A percentile compares a stretch with the other conserved stretches of the same genome.
Conservation (phyloP, 1,139 yeast genomes). For the Debaryomyces coudertii region DNA sequence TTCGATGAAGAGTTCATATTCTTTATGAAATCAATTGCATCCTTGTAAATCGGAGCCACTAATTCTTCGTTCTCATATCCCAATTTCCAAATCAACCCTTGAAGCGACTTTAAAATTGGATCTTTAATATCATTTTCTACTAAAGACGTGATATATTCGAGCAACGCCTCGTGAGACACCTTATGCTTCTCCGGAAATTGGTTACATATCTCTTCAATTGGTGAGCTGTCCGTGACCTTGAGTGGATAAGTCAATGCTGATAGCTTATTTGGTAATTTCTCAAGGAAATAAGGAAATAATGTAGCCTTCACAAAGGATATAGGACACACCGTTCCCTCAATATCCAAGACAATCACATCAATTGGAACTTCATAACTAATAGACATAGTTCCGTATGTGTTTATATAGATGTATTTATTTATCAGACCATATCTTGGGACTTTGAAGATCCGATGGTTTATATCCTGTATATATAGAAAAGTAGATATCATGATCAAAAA, state of each 20-base stretch:
- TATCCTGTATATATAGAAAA: constrained; percentile 3
- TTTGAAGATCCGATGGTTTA: background rate
- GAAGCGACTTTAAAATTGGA: constrained; percentile 73
- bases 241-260: constrained; percentile 39
- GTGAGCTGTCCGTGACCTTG: constrained; percentile 14
- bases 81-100: constrained; percentile 79
- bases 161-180: constrained; percentile 29
- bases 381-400: background rate
- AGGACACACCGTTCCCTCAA: constrained; percentile 93
- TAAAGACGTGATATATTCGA: constrained; percentile 53
- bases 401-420: background rate
- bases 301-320: constrained; percentile 81
- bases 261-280: constrained; percentile 29
- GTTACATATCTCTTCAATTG: constrained; percentile 35
- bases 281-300: constrained; percentile 57
- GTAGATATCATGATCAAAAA: background rate
- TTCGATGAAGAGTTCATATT: constrained; percentile 26
- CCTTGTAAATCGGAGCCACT: constrained; percentile 74
- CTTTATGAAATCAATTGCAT: constrained; percentile 64
- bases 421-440: background rate
- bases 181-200: constrained; percentile 48
- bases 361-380: background rate
- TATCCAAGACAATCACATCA: constrained; percentile 56
- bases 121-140: constrained; percentile 77
- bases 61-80: constrained; percentile 80